Conservation (phyloP, 352 stramenopile species). For the Saprolegnia parasitica region DNA sequence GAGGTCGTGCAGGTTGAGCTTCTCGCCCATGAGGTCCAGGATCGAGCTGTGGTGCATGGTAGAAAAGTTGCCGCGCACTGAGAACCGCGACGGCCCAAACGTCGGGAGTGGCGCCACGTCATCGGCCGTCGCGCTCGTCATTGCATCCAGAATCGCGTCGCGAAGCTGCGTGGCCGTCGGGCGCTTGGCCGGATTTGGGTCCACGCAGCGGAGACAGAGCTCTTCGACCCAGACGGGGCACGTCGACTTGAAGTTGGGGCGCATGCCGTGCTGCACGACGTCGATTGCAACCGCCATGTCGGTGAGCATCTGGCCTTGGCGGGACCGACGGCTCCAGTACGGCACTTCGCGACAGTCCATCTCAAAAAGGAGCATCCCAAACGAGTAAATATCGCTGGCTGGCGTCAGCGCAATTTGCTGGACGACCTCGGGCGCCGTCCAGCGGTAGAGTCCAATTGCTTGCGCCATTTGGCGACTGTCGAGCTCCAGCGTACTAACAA, state of each 20-base stretch:
- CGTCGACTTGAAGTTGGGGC: conserved; percentile 12
- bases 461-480: conserved; percentile 44
- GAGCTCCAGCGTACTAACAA: background rate
- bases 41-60: background rate
- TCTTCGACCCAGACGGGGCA: conserved; percentile 25
- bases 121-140: background rate
- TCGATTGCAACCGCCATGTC: conserved; percentile 32
- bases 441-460: conserved; percentile 45
- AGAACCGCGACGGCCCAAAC: background rate
- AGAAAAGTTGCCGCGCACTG: background rate
- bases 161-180: conserved; percentile 40
- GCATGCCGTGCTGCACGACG: conserved; percentile 10
- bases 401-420: conserved; percentile 60
- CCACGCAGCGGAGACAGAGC: conserved; percentile 2
- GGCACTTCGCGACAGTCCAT: conserved; percentile 34
- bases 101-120: background rate
- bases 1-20: conserved; percentile 13
- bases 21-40: conserved; percentile 5
- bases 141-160: conserved; percentile 38
- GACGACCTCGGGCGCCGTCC: conserved; percentile 51
- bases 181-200: background rate
- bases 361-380: conserved; percentile 79
- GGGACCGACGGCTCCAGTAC: conserved; percentile 7
- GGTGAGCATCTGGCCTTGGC: conserved; percentile 6
- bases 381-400: conserved; percentile 53